Conservation (phyloP, 2,329 filamentous ascomycete species). For the Fusarium sp. region DNA sequence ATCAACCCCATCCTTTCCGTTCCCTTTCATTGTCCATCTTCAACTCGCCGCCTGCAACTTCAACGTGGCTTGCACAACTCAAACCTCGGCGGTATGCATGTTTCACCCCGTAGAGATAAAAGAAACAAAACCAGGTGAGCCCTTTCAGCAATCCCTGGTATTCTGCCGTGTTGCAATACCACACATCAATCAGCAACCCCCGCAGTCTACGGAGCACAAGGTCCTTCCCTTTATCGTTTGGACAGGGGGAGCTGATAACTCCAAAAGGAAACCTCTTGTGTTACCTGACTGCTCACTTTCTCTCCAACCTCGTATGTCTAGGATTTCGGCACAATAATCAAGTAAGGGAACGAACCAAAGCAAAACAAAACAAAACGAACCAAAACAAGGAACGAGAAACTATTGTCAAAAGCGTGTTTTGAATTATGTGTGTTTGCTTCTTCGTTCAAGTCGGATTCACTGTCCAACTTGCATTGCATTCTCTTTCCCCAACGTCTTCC, state of each 20-base stretch:
- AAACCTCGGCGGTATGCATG: slow-evolving; percentile 40
- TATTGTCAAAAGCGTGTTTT: background rate
- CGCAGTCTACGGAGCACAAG: background rate
- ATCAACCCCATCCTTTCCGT: background rate
- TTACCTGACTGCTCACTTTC: slow-evolving; percentile 9
- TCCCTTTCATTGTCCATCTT: background rate
- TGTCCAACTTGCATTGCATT: slow-evolving; percentile 8
- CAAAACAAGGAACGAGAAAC: background rate
- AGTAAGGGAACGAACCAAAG: background rate
- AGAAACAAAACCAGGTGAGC: background rate
- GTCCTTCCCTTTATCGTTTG: background rate
- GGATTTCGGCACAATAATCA: background rate
- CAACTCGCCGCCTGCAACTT: background rate
- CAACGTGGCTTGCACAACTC: slow-evolving; percentile 25
- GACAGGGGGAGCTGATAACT: background rate
- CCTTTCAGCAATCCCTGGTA: slow-evolving; percentile 7
- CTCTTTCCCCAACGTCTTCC: slow-evolving; percentile 4
- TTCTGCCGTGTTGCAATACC: slow-evolving; percentile 23
- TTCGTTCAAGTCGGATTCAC: background rate
- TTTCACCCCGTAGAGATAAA: slow-evolving; percentile 36
- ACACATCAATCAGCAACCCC: slow-evolving; percentile 15
- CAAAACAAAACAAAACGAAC: too few species aligned
- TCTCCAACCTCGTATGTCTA: background rate
- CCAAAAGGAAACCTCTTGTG: background rate
- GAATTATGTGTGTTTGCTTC: background rate